Conservation (phyloP, 345 rosid species). For the Adansonia digitata region DNA sequence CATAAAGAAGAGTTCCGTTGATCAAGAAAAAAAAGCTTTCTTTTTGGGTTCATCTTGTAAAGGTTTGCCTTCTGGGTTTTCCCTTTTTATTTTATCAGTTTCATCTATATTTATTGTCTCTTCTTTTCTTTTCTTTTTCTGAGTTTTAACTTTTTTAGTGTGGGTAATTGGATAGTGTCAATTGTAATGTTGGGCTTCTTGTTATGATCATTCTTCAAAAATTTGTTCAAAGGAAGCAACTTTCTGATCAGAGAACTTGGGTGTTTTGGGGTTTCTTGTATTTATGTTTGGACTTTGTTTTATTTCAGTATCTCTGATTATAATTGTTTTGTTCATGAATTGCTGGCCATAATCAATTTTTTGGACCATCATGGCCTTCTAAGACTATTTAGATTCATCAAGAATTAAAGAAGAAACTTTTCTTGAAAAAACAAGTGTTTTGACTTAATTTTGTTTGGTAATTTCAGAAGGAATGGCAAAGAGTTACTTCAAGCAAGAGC, state of each 20-base stretch:
- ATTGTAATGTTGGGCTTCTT: background rate
- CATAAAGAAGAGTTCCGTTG: background rate
- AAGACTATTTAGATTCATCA: background rate
- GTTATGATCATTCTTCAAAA: background rate
- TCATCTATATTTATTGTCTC: background rate
- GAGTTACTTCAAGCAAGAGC: constrained; percentile 93
- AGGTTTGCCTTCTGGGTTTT: constrained; percentile 22
- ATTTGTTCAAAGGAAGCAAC: background rate
- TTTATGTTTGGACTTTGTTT: background rate
- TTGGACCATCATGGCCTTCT: background rate
- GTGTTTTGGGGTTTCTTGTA: background rate
- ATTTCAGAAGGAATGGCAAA: constrained; percentile 59
- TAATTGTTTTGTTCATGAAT: background rate
- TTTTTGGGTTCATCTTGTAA: constrained; percentile 11
- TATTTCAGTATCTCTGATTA: background rate
- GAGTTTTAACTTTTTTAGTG: too few relatives aligned
- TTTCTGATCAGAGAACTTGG: background rate
- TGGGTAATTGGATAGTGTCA: background rate
- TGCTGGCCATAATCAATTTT: background rate
- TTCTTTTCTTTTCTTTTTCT: background rate
- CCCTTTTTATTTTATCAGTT: background rate
- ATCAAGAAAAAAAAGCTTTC: background rate
- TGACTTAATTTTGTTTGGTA: constrained; percentile 12
- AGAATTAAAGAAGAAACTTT: background rate
- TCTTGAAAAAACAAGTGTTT: background rate